Percentiles rank a stretch among this genome's conserved stretches.
Evolutionary conservation across 2,329 filamentous ascomycete species (phyloP).

Genomic region (Calonectria multiphialidica): DNA sequence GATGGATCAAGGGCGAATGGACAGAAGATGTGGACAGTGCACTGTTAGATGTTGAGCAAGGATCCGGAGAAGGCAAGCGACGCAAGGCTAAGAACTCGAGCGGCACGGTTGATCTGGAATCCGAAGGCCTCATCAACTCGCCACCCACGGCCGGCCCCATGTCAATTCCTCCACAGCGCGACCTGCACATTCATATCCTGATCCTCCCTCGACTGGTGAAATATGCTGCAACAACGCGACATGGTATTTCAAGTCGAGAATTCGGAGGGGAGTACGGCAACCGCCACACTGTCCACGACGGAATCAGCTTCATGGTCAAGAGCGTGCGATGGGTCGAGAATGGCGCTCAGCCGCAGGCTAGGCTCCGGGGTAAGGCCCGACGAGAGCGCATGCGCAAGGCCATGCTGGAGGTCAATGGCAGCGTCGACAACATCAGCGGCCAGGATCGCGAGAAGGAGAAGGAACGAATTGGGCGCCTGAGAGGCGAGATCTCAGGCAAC

Average conservation of each 20-base stretch:
- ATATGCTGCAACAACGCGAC: slow-evolving; percentile 81
- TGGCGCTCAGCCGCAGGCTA: slow-evolving; percentile 72
- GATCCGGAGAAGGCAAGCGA: slow-evolving; percentile 44
- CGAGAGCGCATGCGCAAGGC: slow-evolving; percentile 69
- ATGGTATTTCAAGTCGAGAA: slow-evolving; percentile 84
- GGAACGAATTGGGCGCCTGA: slow-evolving; percentile 37
- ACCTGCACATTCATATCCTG: slow-evolving; percentile 88
- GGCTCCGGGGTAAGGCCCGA: slow-evolving; percentile 67
- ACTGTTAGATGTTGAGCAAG: slow-evolving; percentile 70
- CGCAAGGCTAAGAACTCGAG: slow-evolving; percentile 46
- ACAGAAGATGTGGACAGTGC: slow-evolving; percentile 79
- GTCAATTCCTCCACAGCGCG: slow-evolving; percentile 74
- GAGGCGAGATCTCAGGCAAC: slow-evolving; percentile 48
- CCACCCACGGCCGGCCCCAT: slow-evolving; percentile 74
- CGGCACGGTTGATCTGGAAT: slow-evolving; percentile 50
- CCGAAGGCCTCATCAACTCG: slow-evolving; percentile 59
- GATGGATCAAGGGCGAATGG: slow-evolving; percentile 94
- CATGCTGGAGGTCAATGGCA: slow-evolving; percentile 63
- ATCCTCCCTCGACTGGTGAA: slow-evolving; percentile 83
- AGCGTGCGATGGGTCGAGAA: slow-evolving; percentile 87
- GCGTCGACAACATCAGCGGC: slow-evolving; percentile 47
- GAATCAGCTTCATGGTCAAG: slow-evolving; percentile 88
- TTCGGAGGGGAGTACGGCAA: slow-evolving; percentile 70
- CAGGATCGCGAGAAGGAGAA: slow-evolving; percentile 41
- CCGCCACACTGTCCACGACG: slow-evolving; percentile 75